phyloP scores from a whole-genome alignment of 1,139 yeast species.

The Debaryomyces nepalensis region DNA sequence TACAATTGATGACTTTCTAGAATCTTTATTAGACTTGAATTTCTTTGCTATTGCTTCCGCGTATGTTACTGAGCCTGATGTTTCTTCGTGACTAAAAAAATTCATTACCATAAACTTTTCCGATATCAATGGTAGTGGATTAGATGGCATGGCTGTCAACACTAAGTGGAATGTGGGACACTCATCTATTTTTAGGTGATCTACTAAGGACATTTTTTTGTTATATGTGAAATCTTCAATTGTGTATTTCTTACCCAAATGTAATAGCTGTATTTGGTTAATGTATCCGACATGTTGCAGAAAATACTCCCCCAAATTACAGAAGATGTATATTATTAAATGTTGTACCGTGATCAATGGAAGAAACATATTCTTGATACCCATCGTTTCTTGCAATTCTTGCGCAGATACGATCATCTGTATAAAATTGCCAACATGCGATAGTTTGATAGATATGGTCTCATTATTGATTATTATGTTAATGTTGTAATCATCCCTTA shows the following conservation, averaged over 20 bases:
- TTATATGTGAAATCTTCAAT: constrained; percentile 3
- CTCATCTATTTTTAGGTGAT: constrained; percentile 5
- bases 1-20: constrained; percentile 4
- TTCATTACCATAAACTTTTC: constrained; percentile 5
- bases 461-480: not conserved
- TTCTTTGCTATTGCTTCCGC: constrained; percentile 9
- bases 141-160: not conserved
- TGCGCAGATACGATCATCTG: constrained; percentile 4
- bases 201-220: constrained; percentile 2
- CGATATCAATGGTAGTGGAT: constrained; percentile 8
- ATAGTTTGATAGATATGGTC: not conserved
- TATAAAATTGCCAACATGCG: constrained; percentile 3
- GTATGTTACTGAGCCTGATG: constrained; percentile 7
- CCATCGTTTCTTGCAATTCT: constrained; percentile 3
- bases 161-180: constrained; percentile 10
- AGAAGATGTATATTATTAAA: constrained; percentile 8
- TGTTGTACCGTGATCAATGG: constrained; percentile 8
- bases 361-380: not conserved
- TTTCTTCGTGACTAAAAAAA: constrained; percentile 3
- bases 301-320: constrained; percentile 1
- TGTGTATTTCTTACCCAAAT: constrained; percentile 6
- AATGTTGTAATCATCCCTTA: not conserved
- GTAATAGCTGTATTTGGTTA: constrained; percentile 10
- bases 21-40: not conserved
- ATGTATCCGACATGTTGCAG: not conserved